Conservation (phyloP, 164 flowering plant species). For the Kingdonia uniflora region DNA sequence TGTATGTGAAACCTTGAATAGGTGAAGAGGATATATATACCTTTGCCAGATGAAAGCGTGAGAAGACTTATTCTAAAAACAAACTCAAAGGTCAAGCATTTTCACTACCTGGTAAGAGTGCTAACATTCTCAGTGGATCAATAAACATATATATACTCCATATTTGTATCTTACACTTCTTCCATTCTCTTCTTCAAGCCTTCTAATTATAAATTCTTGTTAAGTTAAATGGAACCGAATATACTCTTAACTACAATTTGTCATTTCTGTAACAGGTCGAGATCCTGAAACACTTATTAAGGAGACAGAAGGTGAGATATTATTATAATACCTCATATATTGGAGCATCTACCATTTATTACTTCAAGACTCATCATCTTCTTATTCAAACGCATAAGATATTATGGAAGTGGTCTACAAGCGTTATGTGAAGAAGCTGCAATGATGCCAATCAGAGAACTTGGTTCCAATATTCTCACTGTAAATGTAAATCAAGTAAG, state of each 20-base stretch:
- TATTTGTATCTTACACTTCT: neutral
- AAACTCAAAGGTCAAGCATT: conserved; percentile 84
- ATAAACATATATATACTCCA: too few species aligned
- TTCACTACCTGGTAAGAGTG: conserved; percentile 72
- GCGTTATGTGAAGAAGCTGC: conserved; percentile 99
- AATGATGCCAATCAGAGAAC: conserved; percentile 98
- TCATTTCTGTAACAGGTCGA: conserved; percentile 35
- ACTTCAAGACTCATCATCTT: neutral
- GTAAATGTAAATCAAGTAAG: conserved; percentile 77
- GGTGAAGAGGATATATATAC: conserved; percentile 95
- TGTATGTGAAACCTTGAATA: conserved; percentile 24
- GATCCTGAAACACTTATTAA: conserved; percentile 72
- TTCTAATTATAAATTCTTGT: too few species aligned
- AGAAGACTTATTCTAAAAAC: conserved; percentile 66
- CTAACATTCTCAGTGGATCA: conserved; percentile 5
- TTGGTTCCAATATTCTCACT: conserved; percentile 76
- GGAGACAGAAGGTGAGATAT: conserved; percentile 72
- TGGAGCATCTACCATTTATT: neutral
- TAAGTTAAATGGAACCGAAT: too few species aligned
- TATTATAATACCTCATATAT: neutral
- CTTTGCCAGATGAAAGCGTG: conserved; percentile 78
- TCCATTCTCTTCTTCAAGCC: neutral
- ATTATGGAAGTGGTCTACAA: conserved; percentile 96
- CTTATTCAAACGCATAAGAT: conserved; percentile 37
- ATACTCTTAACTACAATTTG: neutral